Conservation (phyloP, 176 grass and related monocot species). For the Aegilops sharonensis region DNA sequence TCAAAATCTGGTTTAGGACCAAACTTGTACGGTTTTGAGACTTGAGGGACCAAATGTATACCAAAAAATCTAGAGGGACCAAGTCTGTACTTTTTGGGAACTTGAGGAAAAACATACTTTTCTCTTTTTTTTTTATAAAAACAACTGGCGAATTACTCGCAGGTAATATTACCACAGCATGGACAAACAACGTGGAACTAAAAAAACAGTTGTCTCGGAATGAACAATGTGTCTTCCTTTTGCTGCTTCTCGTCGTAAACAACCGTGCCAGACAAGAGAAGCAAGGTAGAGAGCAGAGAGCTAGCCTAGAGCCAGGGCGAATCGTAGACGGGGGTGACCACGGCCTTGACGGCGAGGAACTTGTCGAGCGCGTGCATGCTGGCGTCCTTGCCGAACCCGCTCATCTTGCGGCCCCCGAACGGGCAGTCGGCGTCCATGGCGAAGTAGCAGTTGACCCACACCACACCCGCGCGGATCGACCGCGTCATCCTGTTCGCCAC, state of each 20-base stretch:
- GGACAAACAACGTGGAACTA: background rate
- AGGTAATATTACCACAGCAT: background rate
- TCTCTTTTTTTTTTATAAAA: no score
- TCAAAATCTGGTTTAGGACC: no score
- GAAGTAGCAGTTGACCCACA: conserved; percentile 83
- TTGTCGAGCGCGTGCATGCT: conserved; percentile 70
- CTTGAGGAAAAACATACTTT: no score
- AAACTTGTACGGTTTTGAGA: no score
- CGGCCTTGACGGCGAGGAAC: conserved; percentile 66
- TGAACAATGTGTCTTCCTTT: background rate
- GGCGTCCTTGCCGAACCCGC: conserved; percentile 66
- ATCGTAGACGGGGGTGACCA: conserved; percentile 52
- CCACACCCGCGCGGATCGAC: conserved; percentile 60
- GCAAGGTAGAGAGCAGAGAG: background rate
- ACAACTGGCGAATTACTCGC: background rate
- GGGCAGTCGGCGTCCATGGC: conserved; percentile 45
- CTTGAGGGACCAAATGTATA: no score
- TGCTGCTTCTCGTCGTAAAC: background rate
- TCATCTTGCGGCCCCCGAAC: conserved; percentile 72
- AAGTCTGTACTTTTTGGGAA: no score
- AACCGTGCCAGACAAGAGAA: background rate
- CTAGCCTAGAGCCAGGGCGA: conserved; percentile 54
- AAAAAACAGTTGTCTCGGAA: background rate
- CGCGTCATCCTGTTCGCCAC: conserved; percentile 59
- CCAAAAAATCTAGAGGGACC: no score